Evolutionary conservation across 2,329 filamentous ascomycete species (phyloP).

Genomic region (Colletotrichum lupini): DNA sequence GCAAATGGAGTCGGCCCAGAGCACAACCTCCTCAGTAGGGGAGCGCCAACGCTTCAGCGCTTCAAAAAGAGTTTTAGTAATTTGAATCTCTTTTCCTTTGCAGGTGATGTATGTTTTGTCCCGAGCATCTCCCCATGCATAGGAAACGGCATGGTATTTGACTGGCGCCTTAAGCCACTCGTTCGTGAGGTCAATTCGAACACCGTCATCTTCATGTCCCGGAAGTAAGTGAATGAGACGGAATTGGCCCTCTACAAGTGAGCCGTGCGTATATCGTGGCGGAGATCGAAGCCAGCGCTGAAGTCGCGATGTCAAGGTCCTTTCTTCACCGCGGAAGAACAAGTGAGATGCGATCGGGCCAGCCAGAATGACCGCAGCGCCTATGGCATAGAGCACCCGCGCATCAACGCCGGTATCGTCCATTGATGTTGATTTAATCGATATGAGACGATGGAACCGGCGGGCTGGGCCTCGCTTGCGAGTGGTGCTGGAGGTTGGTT

Average conservation of each 20-base stretch:
- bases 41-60: neutral
- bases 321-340: neutral
- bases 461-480: neutral
- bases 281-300: neutral
- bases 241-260: neutral
- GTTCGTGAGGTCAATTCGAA: neutral
- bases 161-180: neutral
- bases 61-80: constrained; percentile 38
- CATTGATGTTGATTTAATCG: neutral
- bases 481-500: neutral
- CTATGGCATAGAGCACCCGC: neutral
- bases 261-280: neutral
- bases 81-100: constrained; percentile 39
- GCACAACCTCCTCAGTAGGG: neutral
- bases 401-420: neutral
- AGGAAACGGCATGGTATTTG: constrained; percentile 17
- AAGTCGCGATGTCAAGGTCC: neutral
- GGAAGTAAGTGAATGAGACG: neutral
- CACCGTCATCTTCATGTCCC: neutral
- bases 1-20: constrained; percentile 15
- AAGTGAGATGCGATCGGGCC: neutral
- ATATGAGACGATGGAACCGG: neutral
- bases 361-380: neutral
- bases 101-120: constrained; percentile 37
- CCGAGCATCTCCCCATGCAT: neutral